Percentiles rank a stretch among this genome's conserved stretches.
Conservation (phyloP, 2,329 filamentous ascomycete species). For the Aureobasidium melanogenum region DNA sequence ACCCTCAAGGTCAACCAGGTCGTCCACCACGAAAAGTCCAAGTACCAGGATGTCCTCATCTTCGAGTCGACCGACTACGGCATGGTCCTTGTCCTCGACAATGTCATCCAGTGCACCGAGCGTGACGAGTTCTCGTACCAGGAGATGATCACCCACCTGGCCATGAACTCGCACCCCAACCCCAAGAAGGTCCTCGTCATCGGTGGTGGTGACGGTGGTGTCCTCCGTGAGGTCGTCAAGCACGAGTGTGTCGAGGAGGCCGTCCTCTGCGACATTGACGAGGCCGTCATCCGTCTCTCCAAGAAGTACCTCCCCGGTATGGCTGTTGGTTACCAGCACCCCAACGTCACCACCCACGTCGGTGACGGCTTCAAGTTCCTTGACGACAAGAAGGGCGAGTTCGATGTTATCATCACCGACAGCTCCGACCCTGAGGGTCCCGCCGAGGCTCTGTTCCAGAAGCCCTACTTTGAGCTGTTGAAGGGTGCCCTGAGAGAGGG, state of each 20-base stretch:
- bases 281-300: constrained; percentile 96
- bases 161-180: constrained; percentile 96
- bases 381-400: constrained; percentile 89
- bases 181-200: constrained; percentile 98
- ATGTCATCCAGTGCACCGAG: constrained; percentile 98
- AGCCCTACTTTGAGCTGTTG: constrained; percentile 95
- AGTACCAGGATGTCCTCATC: constrained; percentile 98
- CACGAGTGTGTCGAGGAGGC: constrained; percentile 95
- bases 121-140: constrained; percentile 95
- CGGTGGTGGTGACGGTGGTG: constrained; percentile 92
- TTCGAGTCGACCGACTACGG: constrained; percentile 98
- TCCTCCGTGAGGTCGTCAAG: constrained; percentile 98
- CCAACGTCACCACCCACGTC: constrained; percentile 84
- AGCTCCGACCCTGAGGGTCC: constrained; percentile 95
- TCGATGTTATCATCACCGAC: constrained; percentile 99
- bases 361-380: constrained; percentile 99
- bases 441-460: constrained; percentile 94
- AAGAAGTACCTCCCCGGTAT: constrained; percentile 96
- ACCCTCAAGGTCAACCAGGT: constrained; percentile 96
- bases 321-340: constrained; percentile 83
- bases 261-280: constrained; percentile 95
- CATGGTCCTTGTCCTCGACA: constrained; percentile 93
- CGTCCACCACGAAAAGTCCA: constrained; percentile 96
- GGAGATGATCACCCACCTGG: constrained; percentile 99
- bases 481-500: constrained; percentile 83